Evolutionary conservation across 1,139 yeast species (phyloP), one percentile per base, ranked within the genome.

Genomic region (Candida tropicalis): DNA sequence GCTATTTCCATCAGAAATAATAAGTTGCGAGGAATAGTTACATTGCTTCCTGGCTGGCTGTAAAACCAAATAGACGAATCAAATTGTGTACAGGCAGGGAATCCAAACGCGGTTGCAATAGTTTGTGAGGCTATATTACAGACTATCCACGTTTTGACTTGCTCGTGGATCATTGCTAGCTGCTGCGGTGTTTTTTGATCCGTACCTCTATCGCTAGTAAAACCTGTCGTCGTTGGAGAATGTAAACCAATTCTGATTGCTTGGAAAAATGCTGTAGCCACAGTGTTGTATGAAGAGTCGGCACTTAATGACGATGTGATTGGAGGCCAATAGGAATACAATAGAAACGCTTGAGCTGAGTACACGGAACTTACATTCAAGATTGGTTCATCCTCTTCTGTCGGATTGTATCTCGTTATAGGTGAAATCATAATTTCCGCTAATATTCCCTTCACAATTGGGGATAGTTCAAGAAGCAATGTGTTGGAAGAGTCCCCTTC

Each of bases 301-400:
- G 98, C 97, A 63, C 95, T 87, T 39, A 93, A 73, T 0, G 97
- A 88, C 0, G 97, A 89, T 0, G 97, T 88, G 38, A 91, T 75
- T 2, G 97, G 96, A 0, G 98, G 98, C 98, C 98, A 93, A 62
- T 85, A 82, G 1, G 97, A 84, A 61, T 87, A 89, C 5, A 93
- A 70, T 26, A 93, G 66, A 51, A 91, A 85, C 0, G 97, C 97
- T 61, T 93, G 99, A 1, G 91, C 97, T 0, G 96, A 87, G 58
- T 85, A 91, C 0, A 91, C 97, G n/a, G 96, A 86, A 11, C 96
- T 87, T 1, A 89, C 95, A 56, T 91, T 91, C 56, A 87, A 71
- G 10, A 87, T 79, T 1, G 96, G 95, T 52, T 85, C 86, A 51
- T 87, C 89, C 46, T 77, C 80, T 52, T 81, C 87, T 8, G 80